Percentiles rank a stretch among this genome's conserved stretches.
These are phyloP conservation scores for Populus hybrid DNA, from an alignment of 441 rosid species.

Conservation along the genomic window DNA sequence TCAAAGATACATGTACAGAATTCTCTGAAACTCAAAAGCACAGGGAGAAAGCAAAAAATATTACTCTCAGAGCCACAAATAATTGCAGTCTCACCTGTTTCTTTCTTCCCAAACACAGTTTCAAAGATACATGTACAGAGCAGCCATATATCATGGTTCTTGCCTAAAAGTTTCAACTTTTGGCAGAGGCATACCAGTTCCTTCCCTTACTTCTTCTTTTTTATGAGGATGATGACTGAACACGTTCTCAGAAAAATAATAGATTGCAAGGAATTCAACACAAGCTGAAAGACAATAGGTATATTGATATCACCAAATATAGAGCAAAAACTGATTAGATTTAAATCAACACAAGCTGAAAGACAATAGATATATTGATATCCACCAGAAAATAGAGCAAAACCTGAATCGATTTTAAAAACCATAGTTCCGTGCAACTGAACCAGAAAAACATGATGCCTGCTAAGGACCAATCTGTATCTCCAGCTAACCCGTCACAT, in stretches of 20 bases:
- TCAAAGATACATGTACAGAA: neutral
- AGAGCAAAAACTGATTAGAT: neutral
- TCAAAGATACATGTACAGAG: neutral
- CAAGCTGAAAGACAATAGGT: neutral
- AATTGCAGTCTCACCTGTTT: neutral
- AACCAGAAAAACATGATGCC: neutral
- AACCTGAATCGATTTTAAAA: neutral
- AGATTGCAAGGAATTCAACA: neutral
- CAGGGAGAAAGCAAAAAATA: neutral
- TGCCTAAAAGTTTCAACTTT: neutral
- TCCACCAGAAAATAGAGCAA: neutral
- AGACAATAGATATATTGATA: neutral
- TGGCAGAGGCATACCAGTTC: neutral
- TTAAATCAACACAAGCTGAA: neutral
- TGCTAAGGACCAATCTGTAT: neutral
- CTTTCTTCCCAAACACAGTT: neutral
- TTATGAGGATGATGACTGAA: neutral
- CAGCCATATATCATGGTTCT: neutral
- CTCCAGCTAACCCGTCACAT: neutral
- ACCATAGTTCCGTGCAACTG: neutral
- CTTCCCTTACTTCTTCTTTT: neutral
- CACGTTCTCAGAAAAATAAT: neutral
- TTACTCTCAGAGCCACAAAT: neutral
- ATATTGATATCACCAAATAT: neutral
- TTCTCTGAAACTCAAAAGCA: neutral